phyloP scores from a whole-genome alignment of 192 early-diverging fungal species.

The Oehlia diaphana region DNA sequence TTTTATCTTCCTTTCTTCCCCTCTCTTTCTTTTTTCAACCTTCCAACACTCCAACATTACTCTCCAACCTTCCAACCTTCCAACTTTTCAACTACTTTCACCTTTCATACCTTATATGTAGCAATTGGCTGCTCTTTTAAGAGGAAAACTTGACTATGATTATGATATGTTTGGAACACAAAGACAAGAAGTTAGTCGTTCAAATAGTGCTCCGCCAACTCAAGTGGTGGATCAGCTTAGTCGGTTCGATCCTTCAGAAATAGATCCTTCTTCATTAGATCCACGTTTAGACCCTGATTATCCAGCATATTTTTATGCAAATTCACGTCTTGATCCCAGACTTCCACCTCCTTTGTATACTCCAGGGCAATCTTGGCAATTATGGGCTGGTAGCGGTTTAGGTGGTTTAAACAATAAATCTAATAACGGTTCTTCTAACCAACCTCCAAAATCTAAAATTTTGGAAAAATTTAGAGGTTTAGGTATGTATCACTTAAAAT shows the following conservation, averaged over 20 bases:
- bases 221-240: slow-evolving; percentile 57
- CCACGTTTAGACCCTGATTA: slow-evolving; percentile 67
- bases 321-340: slow-evolving; percentile 61
- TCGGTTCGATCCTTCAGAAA: slow-evolving; percentile 40
- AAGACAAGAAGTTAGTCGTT: slow-evolving; percentile 56
- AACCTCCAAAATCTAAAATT: slow-evolving; percentile 22
- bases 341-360: slow-evolving; percentile 60
- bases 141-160: slow-evolving; percentile 54
- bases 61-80: neutral
- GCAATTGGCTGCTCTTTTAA: slow-evolving; percentile 54
- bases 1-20: too few species aligned
- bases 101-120: slow-evolving; percentile 19
- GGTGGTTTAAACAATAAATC: slow-evolving; percentile 34
- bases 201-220: slow-evolving; percentile 78
- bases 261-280: slow-evolving; percentile 46
- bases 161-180: slow-evolving; percentile 33
- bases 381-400: slow-evolving; percentile 41
- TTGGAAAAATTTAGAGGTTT: slow-evolving; percentile 28
- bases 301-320: slow-evolving; percentile 56
- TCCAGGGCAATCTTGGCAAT: slow-evolving; percentile 70
- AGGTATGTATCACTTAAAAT: slow-evolving; percentile 13
- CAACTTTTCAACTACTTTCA: too few species aligned
- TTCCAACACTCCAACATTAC: too few species aligned
- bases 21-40: neutral
- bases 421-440: slow-evolving; percentile 13